These are phyloP conservation scores for Haplosporangium sp. DNA, from an alignment of 371 early-diverging fungal genomes.

Conservation along the genomic window DNA sequence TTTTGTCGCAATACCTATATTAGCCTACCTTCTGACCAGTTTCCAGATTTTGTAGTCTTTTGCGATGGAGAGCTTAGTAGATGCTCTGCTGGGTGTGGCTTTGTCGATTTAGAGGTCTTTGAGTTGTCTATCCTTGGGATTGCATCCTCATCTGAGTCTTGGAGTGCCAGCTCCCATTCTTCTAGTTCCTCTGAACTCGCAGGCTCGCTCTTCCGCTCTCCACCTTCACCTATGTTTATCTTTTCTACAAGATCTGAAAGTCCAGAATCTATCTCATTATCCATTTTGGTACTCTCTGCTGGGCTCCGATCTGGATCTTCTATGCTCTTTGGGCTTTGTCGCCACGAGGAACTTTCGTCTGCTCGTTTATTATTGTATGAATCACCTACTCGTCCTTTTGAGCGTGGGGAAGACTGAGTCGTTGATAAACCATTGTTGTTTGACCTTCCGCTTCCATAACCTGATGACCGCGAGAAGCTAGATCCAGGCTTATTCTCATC, in stretches of 20 bases:
- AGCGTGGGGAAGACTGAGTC: not conserved
- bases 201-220: constrained; percentile 6
- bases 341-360: constrained; percentile 33
- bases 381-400: constrained; percentile 9
- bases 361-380: constrained; percentile 7
- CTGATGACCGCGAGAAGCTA: constrained; percentile 30
- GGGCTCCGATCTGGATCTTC: not conserved
- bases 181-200: constrained; percentile 37
- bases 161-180: constrained; percentile 50
- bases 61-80: constrained; percentile 12
- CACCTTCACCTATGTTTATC: not conserved
- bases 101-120: constrained; percentile 9
- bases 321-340: constrained; percentile 3
- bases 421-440: constrained; percentile 10
- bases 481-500: constrained; percentile 33
- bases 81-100: constrained; percentile 32
- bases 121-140: constrained; percentile 19
- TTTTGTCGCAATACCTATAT: not conserved
- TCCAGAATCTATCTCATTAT: constrained; percentile 3
- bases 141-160: constrained; percentile 43
- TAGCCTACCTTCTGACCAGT: constrained; percentile 38
- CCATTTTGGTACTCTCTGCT: not conserved
- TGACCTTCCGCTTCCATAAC: constrained; percentile 22
- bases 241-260: constrained; percentile 12
- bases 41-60: constrained; percentile 18